Evolutionary conservation across 768 basidiomycete species (phyloP).

Genomic region (Leccinellum rugosiceps): DNA sequence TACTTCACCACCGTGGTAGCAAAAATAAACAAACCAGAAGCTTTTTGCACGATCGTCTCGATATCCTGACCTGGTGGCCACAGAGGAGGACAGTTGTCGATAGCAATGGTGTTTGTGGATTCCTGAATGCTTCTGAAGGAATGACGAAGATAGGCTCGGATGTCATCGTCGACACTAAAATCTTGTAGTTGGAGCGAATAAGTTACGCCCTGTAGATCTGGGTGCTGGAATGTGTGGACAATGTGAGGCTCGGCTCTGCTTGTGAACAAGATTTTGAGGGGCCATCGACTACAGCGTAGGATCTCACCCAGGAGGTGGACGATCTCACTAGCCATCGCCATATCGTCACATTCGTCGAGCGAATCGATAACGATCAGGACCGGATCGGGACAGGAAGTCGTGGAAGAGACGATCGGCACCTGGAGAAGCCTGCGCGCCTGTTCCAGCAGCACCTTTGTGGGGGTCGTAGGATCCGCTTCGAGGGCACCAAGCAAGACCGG

Average conservation of each 20-base stretch:
- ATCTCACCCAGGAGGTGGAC: conserved; percentile 20
- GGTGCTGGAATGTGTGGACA: conserved; percentile 17
- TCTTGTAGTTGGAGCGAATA: conserved; percentile 12
- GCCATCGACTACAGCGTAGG: conserved; percentile 14
- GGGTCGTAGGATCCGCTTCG: conserved; percentile 18
- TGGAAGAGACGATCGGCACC: conserved; percentile 15
- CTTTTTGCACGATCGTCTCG: conserved; percentile 14
- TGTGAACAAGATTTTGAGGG: conserved; percentile 26
- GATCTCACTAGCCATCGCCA: conserved; percentile 21
- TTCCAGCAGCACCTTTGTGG: conserved; percentile 21
- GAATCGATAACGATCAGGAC: conserved; percentile 23
- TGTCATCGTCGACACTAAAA: conserved; percentile 24
- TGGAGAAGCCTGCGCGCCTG: conserved; percentile 24
- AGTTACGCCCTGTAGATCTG: conserved; percentile 10
- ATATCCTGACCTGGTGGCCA: conserved; percentile 26
- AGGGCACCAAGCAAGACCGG: conserved; percentile 17
- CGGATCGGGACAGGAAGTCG: conserved; percentile 7
- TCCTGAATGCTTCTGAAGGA: conserved; percentile 18
- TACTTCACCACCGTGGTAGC: conserved; percentile 28
- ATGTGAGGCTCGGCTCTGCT: conserved; percentile 20
- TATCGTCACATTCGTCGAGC: conserved; percentile 25
- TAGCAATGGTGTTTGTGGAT: not conserved
- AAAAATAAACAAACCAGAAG: conserved; percentile 29
- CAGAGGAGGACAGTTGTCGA: not conserved
- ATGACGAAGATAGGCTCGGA: conserved; percentile 19